These are phyloP conservation scores for Tilletia indica DNA, from an alignment of 1,284 basidiomycete genomes.

Conservation along the genomic window DNA sequence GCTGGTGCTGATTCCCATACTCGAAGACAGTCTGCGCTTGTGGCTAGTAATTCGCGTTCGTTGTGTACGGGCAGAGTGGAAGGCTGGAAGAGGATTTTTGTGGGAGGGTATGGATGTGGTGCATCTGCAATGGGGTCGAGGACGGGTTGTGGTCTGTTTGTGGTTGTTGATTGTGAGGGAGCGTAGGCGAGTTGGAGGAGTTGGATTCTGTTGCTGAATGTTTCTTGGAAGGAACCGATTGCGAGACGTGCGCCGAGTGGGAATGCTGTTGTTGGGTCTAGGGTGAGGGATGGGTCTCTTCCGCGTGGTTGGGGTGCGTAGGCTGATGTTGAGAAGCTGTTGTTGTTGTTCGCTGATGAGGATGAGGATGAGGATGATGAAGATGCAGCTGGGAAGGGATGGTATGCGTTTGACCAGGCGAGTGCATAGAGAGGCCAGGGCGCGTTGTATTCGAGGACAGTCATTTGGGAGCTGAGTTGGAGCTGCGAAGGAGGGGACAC, in stretches of 20 bases:
- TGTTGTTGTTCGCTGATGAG: neutral
- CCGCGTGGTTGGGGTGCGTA: neutral
- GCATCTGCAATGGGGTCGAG: conserved; percentile 48
- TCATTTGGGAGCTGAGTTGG: neutral
- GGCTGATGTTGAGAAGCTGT: conserved; percentile 8
- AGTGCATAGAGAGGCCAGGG: conserved; percentile 10
- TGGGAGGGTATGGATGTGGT: conserved; percentile 53
- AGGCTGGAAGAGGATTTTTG: conserved; percentile 52
- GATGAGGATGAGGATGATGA: neutral
- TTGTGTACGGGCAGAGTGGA: conserved; percentile 45
- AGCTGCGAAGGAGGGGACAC: no score
- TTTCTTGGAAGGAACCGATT: conserved; percentile 52
- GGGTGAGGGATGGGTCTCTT: conserved; percentile 14
- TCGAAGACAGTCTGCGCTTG: conserved; percentile 52
- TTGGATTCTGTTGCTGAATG: conserved; percentile 53
- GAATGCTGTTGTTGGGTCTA: conserved; percentile 26
- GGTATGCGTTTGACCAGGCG: conserved; percentile 14
- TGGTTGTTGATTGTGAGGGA: conserved; percentile 8
- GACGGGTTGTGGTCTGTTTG: conserved; percentile 16
- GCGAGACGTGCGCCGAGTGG: conserved; percentile 46
- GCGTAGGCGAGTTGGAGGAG: conserved; percentile 31
- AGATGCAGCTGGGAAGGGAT: conserved; percentile 7
- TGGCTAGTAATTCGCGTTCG: conserved; percentile 51
- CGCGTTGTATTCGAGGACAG: neutral
- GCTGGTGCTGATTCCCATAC: conserved; percentile 44